Conservation (phyloP, 2,329 filamentous ascomycete species). For the Trichoderma sp. region DNA sequence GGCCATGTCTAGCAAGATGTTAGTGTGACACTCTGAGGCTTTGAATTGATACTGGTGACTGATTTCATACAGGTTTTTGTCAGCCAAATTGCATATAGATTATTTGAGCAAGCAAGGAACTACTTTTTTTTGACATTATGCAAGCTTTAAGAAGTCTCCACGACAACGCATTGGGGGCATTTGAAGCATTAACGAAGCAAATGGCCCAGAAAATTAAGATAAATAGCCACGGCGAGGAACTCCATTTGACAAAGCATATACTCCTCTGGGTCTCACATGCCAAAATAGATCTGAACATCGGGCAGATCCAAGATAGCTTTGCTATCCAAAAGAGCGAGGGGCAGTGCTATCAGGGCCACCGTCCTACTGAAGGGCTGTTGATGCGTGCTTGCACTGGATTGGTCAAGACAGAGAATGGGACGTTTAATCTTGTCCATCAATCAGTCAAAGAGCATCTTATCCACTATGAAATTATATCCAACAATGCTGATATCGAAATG, state of each 20-base stretch:
- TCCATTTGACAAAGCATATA: neutral
- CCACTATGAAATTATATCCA: neutral
- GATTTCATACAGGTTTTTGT: neutral
- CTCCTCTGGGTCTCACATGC: neutral
- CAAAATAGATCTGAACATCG: neutral
- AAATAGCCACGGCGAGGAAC: neutral
- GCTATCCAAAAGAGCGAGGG: neutral
- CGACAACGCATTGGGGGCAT: neutral
- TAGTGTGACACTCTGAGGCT: neutral
- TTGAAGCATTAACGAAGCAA: neutral
- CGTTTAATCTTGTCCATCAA: neutral
- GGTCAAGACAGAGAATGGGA: neutral
- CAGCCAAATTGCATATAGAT: neutral
- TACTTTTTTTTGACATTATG: neutral
- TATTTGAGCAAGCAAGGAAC: neutral
- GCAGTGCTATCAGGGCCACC: neutral
- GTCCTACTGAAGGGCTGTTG: neutral
- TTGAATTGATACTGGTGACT: neutral
- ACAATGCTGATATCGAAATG: neutral
- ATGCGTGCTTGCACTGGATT: neutral
- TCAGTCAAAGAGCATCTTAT: neutral
- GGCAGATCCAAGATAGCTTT: neutral
- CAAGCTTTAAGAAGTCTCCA: neutral
- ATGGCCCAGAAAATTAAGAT: neutral
- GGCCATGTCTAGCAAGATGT: neutral